These are phyloP conservation scores for Kwoniella europaea DNA, from an alignment of 768 basidiomycete species.

Conservation along the genomic window DNA sequence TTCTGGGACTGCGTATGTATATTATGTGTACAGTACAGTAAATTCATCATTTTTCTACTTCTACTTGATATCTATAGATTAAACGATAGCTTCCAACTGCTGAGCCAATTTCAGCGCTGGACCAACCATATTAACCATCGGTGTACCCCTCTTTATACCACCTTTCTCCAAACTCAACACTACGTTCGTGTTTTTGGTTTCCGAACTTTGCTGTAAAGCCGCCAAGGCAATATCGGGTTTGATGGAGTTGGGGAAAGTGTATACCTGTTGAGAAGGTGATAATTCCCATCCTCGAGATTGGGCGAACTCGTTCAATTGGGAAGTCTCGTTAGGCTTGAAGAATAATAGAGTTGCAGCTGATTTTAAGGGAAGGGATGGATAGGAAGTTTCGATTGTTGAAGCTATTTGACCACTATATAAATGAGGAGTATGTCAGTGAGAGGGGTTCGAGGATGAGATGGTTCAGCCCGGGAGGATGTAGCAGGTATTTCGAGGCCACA, in stretches of 20 bases:
- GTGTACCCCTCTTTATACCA: conserved; percentile 39
- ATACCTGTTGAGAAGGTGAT: conserved; percentile 69
- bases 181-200: conserved; percentile 10
- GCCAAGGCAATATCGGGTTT: conserved; percentile 36
- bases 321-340: conserved; percentile 80
- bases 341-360: conserved; percentile 91
- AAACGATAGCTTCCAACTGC: conserved; percentile 59
- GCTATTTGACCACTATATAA: conserved; percentile 86
- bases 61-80: conserved; percentile 6
- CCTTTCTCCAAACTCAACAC: conserved; percentile 27
- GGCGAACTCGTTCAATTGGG: conserved; percentile 69
- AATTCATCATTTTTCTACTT: neutral
- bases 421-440: neutral
- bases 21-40: neutral
- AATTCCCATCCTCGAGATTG: conserved; percentile 72
- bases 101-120: conserved; percentile 56
- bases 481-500: too few species aligned
- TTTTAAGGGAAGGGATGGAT: conserved; percentile 84
- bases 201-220: conserved; percentile 13
- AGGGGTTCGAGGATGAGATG: too few species aligned
- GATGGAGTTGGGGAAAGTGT: conserved; percentile 69
- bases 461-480: too few species aligned
- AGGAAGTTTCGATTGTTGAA: conserved; percentile 91
- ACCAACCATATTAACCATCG: conserved; percentile 55
- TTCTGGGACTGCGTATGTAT: neutral